Evolutionary conservation across 2,329 filamentous ascomycete species (phyloP).

Genomic region (Trichoderma citrinoviride): DNA sequence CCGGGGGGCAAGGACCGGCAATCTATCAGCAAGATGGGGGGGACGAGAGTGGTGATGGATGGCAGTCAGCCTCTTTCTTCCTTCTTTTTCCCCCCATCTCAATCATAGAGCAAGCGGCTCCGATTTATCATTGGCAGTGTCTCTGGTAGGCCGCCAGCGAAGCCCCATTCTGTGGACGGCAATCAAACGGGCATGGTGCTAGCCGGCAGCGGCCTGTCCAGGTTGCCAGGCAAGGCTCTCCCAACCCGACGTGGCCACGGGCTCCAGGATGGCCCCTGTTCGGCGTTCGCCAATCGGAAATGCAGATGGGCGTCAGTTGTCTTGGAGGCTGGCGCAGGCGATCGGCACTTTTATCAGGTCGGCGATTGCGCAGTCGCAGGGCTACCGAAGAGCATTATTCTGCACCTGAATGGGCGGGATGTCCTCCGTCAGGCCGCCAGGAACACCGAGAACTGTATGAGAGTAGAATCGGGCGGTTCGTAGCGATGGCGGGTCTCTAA

Average conservation of each 20-base stretch:
- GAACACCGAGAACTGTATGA: too few relatives aligned
- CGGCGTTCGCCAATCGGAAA: slow-evolving; percentile 20
- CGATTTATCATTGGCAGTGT: not conserved
- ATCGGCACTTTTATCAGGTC: slow-evolving; percentile 9
- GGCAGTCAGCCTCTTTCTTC: slow-evolving; percentile 1
- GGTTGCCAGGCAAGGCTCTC: slow-evolving; percentile 8
- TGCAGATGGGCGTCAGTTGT: slow-evolving; percentile 1
- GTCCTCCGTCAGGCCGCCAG: not conserved
- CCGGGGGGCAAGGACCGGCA: not conserved
- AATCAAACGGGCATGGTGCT: slow-evolving; percentile 19
- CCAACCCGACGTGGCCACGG: slow-evolving; percentile 2
- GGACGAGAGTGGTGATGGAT: not conserved
- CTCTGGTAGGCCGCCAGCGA: slow-evolving; percentile 1
- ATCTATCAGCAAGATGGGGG: slow-evolving; percentile 4
- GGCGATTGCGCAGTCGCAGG: not conserved
- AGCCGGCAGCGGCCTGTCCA: not conserved
- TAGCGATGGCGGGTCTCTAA: slow-evolving; percentile 2
- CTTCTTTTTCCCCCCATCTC: not conserved
- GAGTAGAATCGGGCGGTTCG: slow-evolving; percentile 5
- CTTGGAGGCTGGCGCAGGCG: slow-evolving; percentile 14
- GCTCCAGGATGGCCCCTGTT: slow-evolving; percentile 7
- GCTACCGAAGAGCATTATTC: not conserved
- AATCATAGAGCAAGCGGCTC: not conserved
- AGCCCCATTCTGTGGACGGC: slow-evolving; percentile 7
- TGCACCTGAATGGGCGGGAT: not conserved